Conservation (phyloP, 1,284 basidiomycete species). For the Kalmanozyma brasiliensis region DNA sequence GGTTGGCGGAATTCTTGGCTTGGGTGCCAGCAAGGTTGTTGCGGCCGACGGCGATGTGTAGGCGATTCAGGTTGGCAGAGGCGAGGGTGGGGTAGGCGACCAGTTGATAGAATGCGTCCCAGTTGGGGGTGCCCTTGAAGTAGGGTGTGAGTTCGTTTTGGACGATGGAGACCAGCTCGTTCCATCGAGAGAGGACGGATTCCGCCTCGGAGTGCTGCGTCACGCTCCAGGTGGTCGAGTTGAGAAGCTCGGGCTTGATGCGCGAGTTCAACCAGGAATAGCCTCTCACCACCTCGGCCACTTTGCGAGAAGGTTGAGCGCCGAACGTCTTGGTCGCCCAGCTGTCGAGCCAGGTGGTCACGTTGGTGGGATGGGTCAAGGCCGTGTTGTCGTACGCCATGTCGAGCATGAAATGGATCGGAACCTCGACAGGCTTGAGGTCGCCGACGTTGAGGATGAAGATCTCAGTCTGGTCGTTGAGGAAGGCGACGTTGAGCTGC, state of each 20-base stretch:
- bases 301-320: conserved; percentile 63
- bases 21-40: conserved; percentile 33
- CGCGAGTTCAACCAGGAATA: conserved; percentile 75
- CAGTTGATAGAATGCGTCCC: conserved; percentile 35
- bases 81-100: conserved; percentile 30
- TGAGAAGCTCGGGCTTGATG: conserved; percentile 77
- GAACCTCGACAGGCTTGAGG: conserved; percentile 77
- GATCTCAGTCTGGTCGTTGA: conserved; percentile 56
- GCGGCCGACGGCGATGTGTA: conserved; percentile 26
- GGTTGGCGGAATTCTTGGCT: conserved; percentile 31
- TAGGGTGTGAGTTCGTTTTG: conserved; percentile 11
- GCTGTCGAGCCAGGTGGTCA: conserved; percentile 72
- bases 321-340: conserved; percentile 79
- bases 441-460: conserved; percentile 73
- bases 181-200: conserved; percentile 7
- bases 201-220: conserved; percentile 77
- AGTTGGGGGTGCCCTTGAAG: conserved; percentile 14
- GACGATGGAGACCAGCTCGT: conserved; percentile 12
- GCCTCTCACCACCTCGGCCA: conserved; percentile 73
- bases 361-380: conserved; percentile 19
- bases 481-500: conserved; percentile 45
- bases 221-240: conserved; percentile 75
- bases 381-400: conserved; percentile 74
- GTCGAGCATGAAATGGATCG: conserved; percentile 77
- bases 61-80: conserved; percentile 24